Base-by-base conservation (phyloP, 129 eudicot genomes). In the Helianthus tuberosus region DNA sequence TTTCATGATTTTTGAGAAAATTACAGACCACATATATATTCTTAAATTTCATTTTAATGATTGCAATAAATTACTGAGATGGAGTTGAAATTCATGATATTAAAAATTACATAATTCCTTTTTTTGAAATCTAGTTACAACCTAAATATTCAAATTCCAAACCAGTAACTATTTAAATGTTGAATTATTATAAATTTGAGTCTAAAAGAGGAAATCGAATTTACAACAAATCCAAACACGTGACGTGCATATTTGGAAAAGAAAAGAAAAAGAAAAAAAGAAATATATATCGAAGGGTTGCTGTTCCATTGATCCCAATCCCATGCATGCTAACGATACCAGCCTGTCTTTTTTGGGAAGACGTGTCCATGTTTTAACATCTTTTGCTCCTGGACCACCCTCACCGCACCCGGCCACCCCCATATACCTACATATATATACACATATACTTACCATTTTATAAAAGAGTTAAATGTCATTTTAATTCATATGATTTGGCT, bases 341-440 rank as follows among this genome's bases (percentile, higher is more conserved):
- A 77, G 82, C 72, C 77, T 77, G 82, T 77, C 82, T 15, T 52
- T 70, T 77, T 70, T 70, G 35, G 82, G 59, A 69, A 77, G 72
- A 78, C 82, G 82, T 70, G 82, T 78, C 82, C 76, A 70, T 78
- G 11, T 62, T 63, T 70, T 69, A 23, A 69, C 71, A 61, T 77
- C 76, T 71, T 71, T 75, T 66, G 29, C 74, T 75, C 38, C 35
- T 41, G 82, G 77, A 78, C 82, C 82, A 78, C 72, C 11, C 11
- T 5, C 66, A 55, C 43, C 49, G 11, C 55, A 17, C 11, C 17
- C 5, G 23, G 23, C 41, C 51, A 32, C 5, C 72, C 41, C 67
- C 46, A 5, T 3, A 6, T 59, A 47, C 48, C 39, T n/a, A 32
- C 16, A 48, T 3, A 2, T 14, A 23, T 17, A 17, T 15, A 72